Evolutionary conservation across 805 yeast genomes (phyloP), one percentile per base, ranked within the genome.

Genomic region (Dipodascopsis tothii): DNA sequence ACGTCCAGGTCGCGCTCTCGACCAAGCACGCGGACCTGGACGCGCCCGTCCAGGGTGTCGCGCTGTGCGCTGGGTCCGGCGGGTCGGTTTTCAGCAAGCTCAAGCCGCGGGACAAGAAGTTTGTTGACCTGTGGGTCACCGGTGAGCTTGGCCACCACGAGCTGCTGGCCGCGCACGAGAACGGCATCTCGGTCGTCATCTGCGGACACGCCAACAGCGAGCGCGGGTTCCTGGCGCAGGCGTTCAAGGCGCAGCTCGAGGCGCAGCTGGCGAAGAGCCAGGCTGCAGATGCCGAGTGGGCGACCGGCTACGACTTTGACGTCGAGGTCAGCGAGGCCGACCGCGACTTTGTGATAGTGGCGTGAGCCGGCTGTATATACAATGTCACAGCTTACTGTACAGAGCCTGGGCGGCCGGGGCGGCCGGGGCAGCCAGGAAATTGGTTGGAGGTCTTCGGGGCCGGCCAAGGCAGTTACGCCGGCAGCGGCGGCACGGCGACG

Each of bases 111-210:
- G 30, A 25, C 30, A 14, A 25, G 9, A 14, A 25, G 11, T 25
- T 25, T 9, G 79, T 79, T 0, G 97, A 92, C 56, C 67, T 87
- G 34, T 82, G 74, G 60, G 75, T 78, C 56, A 88, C 98, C 0
- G 99, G 99, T 1, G 99, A 92, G 60, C 65, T 92, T 53, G 81
- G 95, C 20, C 99, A 92, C 57, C 99, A 92, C 59, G 96, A 92
- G 61, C 81, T 83, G 6, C 70, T 92, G 33, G 74, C 64, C 45
- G 70, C 80, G 51, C 76, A 72, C 39, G 97, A 90, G 55, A 56
- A 67, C 14, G 95, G 95, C 0, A 69, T 77, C 16, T 68, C 77
- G 6, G 85, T 87, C 2, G 70, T 92, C 37, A 75, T 78, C 2
- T 83, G 94, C 32, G 90, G 90, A 56, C 98, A 92, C 58, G 75